phyloP scores from a whole-genome alignment of 768 basidiomycete genomes.

The Suillus alpinus region DNA sequence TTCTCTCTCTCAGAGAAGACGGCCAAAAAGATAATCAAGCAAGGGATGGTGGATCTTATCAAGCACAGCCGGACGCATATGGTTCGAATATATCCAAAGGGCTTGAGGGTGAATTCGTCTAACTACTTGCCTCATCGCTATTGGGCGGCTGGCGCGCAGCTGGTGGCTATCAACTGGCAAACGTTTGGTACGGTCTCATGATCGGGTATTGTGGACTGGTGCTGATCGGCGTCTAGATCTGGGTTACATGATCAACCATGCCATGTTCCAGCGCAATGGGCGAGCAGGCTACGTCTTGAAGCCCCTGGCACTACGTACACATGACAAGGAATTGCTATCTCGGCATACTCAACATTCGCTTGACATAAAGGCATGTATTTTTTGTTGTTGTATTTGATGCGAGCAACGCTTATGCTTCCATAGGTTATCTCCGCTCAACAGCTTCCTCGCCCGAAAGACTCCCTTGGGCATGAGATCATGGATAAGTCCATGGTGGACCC shows the following conservation, averaged over 20 bases:
- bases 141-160: slow-evolving; percentile 86
- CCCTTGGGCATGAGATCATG: slow-evolving; percentile 56
- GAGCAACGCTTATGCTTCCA: not conserved
- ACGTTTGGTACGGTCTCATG: slow-evolving; percentile 66
- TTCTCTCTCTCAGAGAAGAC: slow-evolving; percentile 90
- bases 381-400: not conserved
- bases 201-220: not conserved
- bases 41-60: slow-evolving; percentile 67
- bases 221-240: slow-evolving; percentile 52
- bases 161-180: slow-evolving; percentile 97
- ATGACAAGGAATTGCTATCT: slow-evolving; percentile 55
- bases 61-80: slow-evolving; percentile 85
- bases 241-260: slow-evolving; percentile 89
- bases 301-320: slow-evolving; percentile 69
- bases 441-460: slow-evolving; percentile 71
- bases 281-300: slow-evolving; percentile 88
- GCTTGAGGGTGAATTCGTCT: slow-evolving; percentile 72
- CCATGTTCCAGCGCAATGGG: slow-evolving; percentile 94
- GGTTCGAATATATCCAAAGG: slow-evolving; percentile 85
- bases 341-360: slow-evolving; percentile 58
- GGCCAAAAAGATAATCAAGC: slow-evolving; percentile 72
- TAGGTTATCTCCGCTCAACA: slow-evolving; percentile 88
- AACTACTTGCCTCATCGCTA: slow-evolving; percentile 89
- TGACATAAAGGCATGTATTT: slow-evolving; percentile 53
- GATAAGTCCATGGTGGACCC: slow-evolving; percentile 64